A percentile compares a stretch with the other conserved stretches of the same genome.
Evolutionary conservation across 106 monocot genomes (phyloP).

Genomic region (Acorus calamus): DNA sequence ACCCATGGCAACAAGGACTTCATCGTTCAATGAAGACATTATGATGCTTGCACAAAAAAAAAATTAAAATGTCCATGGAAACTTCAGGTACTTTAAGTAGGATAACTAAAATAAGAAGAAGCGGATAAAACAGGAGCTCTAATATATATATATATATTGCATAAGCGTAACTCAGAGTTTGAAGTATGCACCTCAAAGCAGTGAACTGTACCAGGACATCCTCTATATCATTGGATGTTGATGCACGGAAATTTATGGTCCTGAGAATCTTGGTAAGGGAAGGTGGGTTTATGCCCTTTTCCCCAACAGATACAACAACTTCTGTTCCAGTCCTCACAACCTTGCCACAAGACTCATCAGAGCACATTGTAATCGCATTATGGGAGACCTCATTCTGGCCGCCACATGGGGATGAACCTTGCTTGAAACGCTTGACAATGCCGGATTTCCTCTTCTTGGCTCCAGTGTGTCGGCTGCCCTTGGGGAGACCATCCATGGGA

Average conservation of each 20-base stretch:
- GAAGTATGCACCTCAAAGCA: conserved; percentile 43
- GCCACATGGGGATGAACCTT: conserved; percentile 1
- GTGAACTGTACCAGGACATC: conserved; percentile 53
- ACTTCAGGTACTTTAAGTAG: too few relatives aligned
- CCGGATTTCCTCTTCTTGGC: conserved; percentile 88
- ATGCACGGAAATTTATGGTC: conserved; percentile 29
- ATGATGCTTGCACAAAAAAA: too few relatives aligned
- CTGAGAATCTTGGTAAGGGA: conserved; percentile 51
- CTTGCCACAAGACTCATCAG: conserved; percentile 2
- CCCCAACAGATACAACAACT: conserved; percentile 28
- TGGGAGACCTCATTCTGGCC: conserved; percentile 1
- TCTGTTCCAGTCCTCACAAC: conserved; percentile 30
- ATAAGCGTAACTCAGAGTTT: background rate
- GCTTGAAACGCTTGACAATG: conserved; percentile 67
- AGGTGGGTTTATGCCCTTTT: conserved; percentile 16
- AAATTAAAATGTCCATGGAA: too few relatives aligned
- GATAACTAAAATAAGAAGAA: too few relatives aligned
- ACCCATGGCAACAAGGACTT: too few relatives aligned
- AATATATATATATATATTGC: too few relatives aligned
- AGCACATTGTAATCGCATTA: background rate
- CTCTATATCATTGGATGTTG: conserved; percentile 42
- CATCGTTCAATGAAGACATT: too few relatives aligned
- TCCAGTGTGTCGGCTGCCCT: conserved; percentile 29
- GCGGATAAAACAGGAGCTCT: too few relatives aligned
- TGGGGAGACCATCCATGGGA: conserved; percentile 19